These are phyloP conservation scores for Pelargonium cotyledonis DNA, from an alignment of 441 rosid species.

Conservation along the genomic window DNA sequence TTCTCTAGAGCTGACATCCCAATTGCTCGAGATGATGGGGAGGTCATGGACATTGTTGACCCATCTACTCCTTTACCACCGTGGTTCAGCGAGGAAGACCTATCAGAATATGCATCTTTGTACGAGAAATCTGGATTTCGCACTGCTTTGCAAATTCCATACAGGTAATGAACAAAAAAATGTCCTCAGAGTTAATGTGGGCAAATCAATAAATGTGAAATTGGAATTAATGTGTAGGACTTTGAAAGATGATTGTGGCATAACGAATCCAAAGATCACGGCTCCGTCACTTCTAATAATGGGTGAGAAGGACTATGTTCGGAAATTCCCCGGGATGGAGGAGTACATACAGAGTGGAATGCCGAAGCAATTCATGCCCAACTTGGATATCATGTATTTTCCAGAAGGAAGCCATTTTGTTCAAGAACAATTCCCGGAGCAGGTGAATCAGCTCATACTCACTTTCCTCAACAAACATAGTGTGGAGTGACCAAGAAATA, in stretches of 20 bases:
- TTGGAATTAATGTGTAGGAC: conserved; percentile 15
- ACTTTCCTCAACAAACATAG: conserved; percentile 28
- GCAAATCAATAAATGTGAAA: background rate
- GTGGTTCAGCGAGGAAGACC: conserved; percentile 52
- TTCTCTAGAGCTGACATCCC: conserved; percentile 48
- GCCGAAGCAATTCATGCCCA: conserved; percentile 32
- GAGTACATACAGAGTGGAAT: conserved; percentile 28
- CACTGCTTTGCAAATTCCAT: conserved; percentile 50
- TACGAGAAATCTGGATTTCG: conserved; percentile 50
- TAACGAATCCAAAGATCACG: conserved; percentile 26
- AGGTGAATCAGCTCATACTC: conserved; percentile 30
- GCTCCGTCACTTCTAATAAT: conserved; percentile 31
- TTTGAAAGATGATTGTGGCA: conserved; percentile 17
- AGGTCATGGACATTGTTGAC: conserved; percentile 53
- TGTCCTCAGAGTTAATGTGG: background rate
- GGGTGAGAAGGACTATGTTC: conserved; percentile 36
- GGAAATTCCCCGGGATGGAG: conserved; percentile 27
- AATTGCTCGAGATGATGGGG: conserved; percentile 42
- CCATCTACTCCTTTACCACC: conserved; percentile 48
- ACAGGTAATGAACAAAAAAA: conserved; percentile 30
- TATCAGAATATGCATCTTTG: conserved; percentile 35
- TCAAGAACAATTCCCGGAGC: conserved; percentile 31
- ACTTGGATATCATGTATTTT: conserved; percentile 26
- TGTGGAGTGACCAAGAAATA: background rate
- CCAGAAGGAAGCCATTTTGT: conserved; percentile 41